These are phyloP conservation scores for Scheffersomyces lignosus DNA, from an alignment of 805 yeast species.

Conservation along the genomic window DNA sequence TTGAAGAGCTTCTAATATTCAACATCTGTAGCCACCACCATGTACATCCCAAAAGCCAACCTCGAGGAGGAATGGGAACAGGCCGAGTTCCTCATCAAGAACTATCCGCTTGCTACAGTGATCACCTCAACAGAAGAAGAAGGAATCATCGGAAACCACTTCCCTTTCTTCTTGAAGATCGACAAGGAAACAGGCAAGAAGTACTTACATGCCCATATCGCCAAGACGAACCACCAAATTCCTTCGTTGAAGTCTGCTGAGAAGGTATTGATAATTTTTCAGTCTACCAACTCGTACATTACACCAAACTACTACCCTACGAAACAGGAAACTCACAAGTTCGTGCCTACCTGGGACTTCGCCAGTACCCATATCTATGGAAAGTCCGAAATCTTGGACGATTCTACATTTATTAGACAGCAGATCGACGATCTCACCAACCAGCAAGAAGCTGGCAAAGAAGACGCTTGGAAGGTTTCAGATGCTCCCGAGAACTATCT, in stretches of 20 bases:
- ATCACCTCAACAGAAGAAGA: conserved; percentile 40
- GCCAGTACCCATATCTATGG: conserved; percentile 59
- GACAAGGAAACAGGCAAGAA: conserved; percentile 36
- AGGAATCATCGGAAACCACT: conserved; percentile 51
- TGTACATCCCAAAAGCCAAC: conserved; percentile 41
- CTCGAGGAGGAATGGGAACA: conserved; percentile 32
- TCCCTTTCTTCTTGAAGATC: conserved; percentile 50
- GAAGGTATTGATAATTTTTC: conserved; percentile 52
- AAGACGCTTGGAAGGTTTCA: conserved; percentile 50
- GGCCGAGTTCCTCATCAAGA: conserved; percentile 42
- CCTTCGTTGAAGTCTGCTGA: conserved; percentile 37
- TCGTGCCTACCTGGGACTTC: conserved; percentile 73
- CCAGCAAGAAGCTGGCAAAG: conserved; percentile 46
- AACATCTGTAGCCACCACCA: too few relatives aligned
- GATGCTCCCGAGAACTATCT: conserved; percentile 57
- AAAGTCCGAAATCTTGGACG: conserved; percentile 44
- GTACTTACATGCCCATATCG: conserved; percentile 54
- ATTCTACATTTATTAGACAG: conserved; percentile 42
- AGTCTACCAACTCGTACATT: conserved; percentile 51
- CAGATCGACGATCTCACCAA: conserved; percentile 47
- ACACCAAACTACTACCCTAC: conserved; percentile 60
- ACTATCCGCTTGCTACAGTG: conserved; percentile 54
- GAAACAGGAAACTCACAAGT: conserved; percentile 56
- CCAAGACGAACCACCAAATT: conserved; percentile 52
- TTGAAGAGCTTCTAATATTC: too few relatives aligned